Evolutionary conservation across 768 basidiomycete genomes (phyloP), one percentile per base, ranked within the genome.

Genomic region (Dacryopinax spathularia): DNA sequence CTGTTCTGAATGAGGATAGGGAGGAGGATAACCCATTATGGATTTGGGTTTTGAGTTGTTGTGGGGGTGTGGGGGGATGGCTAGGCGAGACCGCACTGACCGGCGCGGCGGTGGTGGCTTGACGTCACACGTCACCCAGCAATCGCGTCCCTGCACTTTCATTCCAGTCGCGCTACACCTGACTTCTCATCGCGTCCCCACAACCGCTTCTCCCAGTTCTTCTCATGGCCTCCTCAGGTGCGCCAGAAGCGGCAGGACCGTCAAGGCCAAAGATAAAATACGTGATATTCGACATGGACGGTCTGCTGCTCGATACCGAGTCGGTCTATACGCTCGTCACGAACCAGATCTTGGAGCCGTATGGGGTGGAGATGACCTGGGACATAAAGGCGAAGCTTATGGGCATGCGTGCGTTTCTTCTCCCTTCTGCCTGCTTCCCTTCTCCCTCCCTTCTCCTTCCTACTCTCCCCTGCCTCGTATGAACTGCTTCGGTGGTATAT

Each of bases 351-450:
- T 81, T 94, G 20, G 82, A 78, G 18, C 78, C 77, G 12, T 85
- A 86, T 69, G 89, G 88, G 29, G 84, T 83, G 65, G 75, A 81
- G 66, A 88, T 92, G 86, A 88, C 87, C 2, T 91, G 89, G 89
- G 85, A 88, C 63, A 89, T 91, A 64, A 91, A 91, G 70, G 84
- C 87, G n/a, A 87, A 86, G 0, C 81, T 87, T 64, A 92, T 91
- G 90, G 90, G 90, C 62, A 88, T 87, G 77, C 82, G 89, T 89
- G 59, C 62, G 78, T 72, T 60, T 62, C 25, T 44, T n/a, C 61
- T 43, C 35, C 35, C 31, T 29, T n/a, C 6, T 63, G 27, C 7
- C 31, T 7, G 31, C n/a, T 3, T 33, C 22, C n/a, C 27, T 59
- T 9, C 13, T 25, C 34, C 18, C 31, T 18, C 33, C 13, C 15